These are phyloP conservation scores for Halocafeteria seosinensis DNA, from an alignment of 108 stramenopile species.

Conservation along the genomic window DNA sequence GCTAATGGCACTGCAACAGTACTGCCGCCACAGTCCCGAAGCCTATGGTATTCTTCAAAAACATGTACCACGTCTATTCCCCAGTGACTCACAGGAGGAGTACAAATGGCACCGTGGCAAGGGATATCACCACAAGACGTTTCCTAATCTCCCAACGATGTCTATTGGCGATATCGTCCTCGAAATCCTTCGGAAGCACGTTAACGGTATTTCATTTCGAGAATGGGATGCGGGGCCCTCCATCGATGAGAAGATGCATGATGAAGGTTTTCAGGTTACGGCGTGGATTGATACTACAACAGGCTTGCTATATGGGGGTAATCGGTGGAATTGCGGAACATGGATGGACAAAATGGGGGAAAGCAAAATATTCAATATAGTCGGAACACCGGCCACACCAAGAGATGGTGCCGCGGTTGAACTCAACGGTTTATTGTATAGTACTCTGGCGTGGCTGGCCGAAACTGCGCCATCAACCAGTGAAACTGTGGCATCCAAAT, in stretches of 20 bases:
- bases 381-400: not conserved
- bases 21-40: not conserved
- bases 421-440: not conserved
- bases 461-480: not conserved
- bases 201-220: not conserved
- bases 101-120: too few relatives aligned
- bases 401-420: not conserved
- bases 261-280: not conserved
- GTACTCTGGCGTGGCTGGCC: not conserved
- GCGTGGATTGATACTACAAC: not conserved
- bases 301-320: not conserved
- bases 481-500: not conserved
- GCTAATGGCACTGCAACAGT: too few relatives aligned
- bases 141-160: too few relatives aligned
- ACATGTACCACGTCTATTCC: not conserved
- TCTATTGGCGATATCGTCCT: not conserved
- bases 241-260: not conserved
- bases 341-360: conserved; percentile 6
- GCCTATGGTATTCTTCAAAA: not conserved
- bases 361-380: not conserved
- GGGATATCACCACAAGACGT: not conserved
- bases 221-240: not conserved
- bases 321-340: not conserved
- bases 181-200: not conserved
- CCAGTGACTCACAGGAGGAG: not conserved